These are phyloP conservation scores for Cystofilobasidium macerans DNA, from an alignment of 768 basidiomycete genomes.

Conservation along the genomic window DNA sequence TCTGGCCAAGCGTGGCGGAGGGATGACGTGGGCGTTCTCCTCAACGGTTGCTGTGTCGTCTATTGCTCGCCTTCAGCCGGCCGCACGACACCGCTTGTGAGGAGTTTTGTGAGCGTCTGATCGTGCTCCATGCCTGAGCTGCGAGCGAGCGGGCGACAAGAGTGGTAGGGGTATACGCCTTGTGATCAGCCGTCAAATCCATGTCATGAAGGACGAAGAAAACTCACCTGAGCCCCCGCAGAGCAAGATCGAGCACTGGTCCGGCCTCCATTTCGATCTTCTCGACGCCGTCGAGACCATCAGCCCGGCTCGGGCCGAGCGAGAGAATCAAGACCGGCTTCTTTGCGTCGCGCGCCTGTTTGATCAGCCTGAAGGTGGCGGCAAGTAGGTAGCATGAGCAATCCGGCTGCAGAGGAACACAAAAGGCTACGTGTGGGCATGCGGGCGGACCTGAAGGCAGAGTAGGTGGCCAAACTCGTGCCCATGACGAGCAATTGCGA, in stretches of 20 bases:
- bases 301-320: constrained; percentile 78
- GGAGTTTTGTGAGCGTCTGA: neutral
- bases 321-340: constrained; percentile 78
- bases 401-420: neutral
- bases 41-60: neutral
- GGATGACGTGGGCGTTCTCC: too few species aligned
- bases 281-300: constrained; percentile 51
- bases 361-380: constrained; percentile 52
- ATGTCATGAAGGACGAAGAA: too few species aligned
- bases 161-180: neutral
- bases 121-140: constrained; percentile 6
- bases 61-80: neutral
- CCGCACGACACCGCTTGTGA: neutral
- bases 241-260: constrained; percentile 58
- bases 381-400: neutral
- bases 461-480: constrained; percentile 86
- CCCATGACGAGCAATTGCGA: constrained; percentile 71
- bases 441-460: constrained; percentile 62
- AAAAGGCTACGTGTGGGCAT: neutral
- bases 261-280: constrained; percentile 71
- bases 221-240: constrained; percentile 52
- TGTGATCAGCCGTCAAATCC: neutral
- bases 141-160: neutral
- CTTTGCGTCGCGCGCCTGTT: constrained; percentile 58
- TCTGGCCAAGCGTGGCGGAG: too few species aligned